Conservation (phyloP, 1,139 yeast species). For the Geotrichum macrosporum region DNA sequence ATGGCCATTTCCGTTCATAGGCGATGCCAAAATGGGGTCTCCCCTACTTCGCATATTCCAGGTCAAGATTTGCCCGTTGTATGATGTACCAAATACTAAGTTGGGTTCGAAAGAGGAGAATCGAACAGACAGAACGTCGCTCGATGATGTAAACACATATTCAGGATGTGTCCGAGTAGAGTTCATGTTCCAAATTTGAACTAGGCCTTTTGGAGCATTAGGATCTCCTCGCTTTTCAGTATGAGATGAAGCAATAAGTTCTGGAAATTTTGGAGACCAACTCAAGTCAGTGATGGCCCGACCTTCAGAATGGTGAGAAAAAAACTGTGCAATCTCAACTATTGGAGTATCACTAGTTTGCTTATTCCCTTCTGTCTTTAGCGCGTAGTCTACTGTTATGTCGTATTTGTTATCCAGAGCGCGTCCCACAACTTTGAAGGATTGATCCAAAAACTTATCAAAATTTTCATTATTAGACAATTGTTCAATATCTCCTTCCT, state of each 20-base stretch:
- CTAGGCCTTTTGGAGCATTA: constrained; percentile 35
- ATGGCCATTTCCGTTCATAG: constrained; percentile 40
- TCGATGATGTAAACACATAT: constrained; percentile 46
- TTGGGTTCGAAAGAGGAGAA: constrained; percentile 42
- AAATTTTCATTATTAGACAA: constrained; percentile 18
- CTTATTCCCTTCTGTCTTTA: constrained; percentile 16
- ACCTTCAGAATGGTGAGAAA: constrained; percentile 28
- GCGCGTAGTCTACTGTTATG: constrained; percentile 37
- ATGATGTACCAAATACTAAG: constrained; percentile 45
- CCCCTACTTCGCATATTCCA: constrained; percentile 43
- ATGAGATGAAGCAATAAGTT: constrained; percentile 43
- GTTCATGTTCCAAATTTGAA: constrained; percentile 43
- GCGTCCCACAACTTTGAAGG: constrained; percentile 43
- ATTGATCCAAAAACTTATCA: constrained; percentile 37
- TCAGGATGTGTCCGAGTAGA: constrained; percentile 43
- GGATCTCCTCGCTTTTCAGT: constrained; percentile 30
- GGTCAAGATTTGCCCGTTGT: constrained; percentile 46
- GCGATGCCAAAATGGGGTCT: constrained; percentile 37
- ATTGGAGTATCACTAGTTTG: constrained; percentile 17
- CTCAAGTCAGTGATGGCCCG: constrained; percentile 43
- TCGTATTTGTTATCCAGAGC: constrained; percentile 39
- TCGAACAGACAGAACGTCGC: constrained; percentile 41
- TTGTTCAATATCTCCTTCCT: constrained; percentile 21
- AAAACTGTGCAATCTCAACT: constrained; percentile 29
- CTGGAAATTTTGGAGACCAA: constrained; percentile 43